These are phyloP conservation scores for Didymella arachidicola DNA, from an alignment of 2,329 filamentous ascomycete species.

Conservation along the genomic window DNA sequence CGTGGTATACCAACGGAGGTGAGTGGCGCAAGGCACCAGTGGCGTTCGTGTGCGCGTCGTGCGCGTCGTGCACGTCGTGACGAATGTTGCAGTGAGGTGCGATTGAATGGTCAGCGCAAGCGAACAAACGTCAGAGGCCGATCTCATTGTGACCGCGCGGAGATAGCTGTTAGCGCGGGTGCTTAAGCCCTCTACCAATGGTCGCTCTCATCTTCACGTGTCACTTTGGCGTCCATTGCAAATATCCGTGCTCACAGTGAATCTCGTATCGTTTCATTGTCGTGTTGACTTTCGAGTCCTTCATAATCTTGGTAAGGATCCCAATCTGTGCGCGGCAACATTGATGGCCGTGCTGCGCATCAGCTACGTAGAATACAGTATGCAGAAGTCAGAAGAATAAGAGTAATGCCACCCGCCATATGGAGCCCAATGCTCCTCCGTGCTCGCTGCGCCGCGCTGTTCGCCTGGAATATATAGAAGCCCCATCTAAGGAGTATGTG, in stretches of 20 bases:
- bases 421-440: neutral
- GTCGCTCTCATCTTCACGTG: neutral
- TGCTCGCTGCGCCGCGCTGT: slow-evolving; percentile 9
- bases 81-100: slow-evolving; percentile 18
- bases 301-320: slow-evolving; percentile 6
- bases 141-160: slow-evolving; percentile 15
- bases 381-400: slow-evolving; percentile 27
- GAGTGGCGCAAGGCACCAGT: neutral
- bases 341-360: slow-evolving; percentile 21
- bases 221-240: neutral
- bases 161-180: slow-evolving; percentile 4
- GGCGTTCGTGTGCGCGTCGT: neutral
- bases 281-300: slow-evolving; percentile 11
- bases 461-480: neutral
- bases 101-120: slow-evolving; percentile 25
- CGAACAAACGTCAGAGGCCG: slow-evolving; percentile 24
- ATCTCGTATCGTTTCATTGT: slow-evolving; percentile 8
- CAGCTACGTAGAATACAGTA: slow-evolving; percentile 40
- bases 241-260: neutral
- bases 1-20: neutral
- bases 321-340: slow-evolving; percentile 2
- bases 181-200: no score
- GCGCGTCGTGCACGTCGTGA: slow-evolving; percentile 4
- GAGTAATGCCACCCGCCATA: slow-evolving; percentile 9
- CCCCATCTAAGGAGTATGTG: neutral